Conservation (phyloP, 345 rosid species). For the Draba incana region DNA sequence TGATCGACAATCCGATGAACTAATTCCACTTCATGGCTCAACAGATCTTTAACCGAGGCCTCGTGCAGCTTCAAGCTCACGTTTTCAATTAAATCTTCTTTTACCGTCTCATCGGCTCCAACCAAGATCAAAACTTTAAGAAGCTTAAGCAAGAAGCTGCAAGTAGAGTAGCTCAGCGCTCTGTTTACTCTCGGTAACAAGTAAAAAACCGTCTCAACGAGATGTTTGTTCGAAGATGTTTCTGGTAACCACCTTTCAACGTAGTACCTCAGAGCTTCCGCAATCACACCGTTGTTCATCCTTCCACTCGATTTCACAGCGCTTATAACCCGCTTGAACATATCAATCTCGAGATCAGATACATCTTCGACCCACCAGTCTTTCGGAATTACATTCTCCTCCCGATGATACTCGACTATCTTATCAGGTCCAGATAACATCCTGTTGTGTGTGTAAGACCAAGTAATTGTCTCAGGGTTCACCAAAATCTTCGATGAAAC, state of each 20-base stretch:
- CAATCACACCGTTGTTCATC: conserved; percentile 66
- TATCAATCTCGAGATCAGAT: conserved; percentile 78
- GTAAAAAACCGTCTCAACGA: conserved; percentile 67
- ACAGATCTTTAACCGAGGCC: conserved; percentile 70
- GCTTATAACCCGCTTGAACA: conserved; percentile 66
- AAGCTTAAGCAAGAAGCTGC: conserved; percentile 81
- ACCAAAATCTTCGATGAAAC: conserved; percentile 80
- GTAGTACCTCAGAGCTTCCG: conserved; percentile 78
- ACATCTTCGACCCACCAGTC: conserved; percentile 99
- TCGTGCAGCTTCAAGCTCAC: conserved; percentile 69
- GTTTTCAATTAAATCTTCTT: conserved; percentile 60
- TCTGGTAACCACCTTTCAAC: conserved; percentile 84
- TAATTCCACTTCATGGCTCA: conserved; percentile 72
- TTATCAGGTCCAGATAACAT: conserved; percentile 60
- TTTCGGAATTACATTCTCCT: conserved; percentile 58
- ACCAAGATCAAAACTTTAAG: conserved; percentile 69
- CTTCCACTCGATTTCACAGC: conserved; percentile 76
- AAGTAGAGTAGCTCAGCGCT: conserved; percentile 56
- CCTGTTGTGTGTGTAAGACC: conserved; percentile 90
- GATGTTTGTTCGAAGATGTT: conserved; percentile 54
- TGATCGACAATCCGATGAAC: conserved; percentile 57
- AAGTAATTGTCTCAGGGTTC: conserved; percentile 67
- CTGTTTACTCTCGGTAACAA: conserved; percentile 69
- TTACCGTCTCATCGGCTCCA: conserved; percentile 54
- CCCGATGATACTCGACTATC: conserved; percentile 49